phyloP scores from a whole-genome alignment of 139 green algal species.

The Tetraselmis striata region DNA sequence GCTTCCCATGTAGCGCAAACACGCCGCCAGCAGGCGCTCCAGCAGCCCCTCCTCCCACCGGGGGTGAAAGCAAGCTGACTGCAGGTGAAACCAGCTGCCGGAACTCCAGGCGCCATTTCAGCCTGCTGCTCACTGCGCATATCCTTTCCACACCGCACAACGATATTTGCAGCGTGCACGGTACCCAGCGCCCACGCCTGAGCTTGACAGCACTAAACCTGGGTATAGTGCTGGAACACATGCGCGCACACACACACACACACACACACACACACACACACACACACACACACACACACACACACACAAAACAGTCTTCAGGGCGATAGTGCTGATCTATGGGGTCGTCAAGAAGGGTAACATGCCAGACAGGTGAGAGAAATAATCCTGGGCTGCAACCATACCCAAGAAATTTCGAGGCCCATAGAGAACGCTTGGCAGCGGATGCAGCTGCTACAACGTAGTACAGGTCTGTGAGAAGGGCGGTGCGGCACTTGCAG shows the following conservation, averaged over 20 bases:
- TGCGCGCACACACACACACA: not conserved
- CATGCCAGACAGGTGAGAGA: no score
- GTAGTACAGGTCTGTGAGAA: conserved; percentile 71
- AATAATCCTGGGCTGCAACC: no score
- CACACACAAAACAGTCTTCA: no score
- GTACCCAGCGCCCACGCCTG: conserved; percentile 34
- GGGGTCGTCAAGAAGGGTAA: no score
- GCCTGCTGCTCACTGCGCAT: conserved; percentile 12
- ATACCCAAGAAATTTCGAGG: conserved; percentile 45
- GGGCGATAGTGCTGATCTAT: no score
- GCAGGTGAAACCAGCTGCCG: conserved; percentile 37
- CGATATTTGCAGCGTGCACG: conserved; percentile 42
- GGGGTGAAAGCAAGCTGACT: conserved; percentile 7
- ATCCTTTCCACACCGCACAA: conserved; percentile 50
- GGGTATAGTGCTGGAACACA: not conserved
- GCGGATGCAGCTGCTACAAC: conserved; percentile 41
- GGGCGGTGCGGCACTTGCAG: conserved; percentile 47
- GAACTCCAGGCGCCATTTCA: conserved; percentile 46
- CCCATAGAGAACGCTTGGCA: conserved; percentile 15
- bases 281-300: no score
- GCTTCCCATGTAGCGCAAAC: conserved; percentile 45
- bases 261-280: no score
- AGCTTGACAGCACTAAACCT: conserved; percentile 22
- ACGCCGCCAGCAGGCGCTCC: conserved; percentile 13
- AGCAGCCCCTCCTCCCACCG: conserved; percentile 1